A percentile compares a stretch with the other conserved stretches of the same genome.
These are phyloP conservation scores for Talaromyces piceae DNA, from an alignment of 2,329 filamentous ascomycete genomes.

Conservation along the genomic window DNA sequence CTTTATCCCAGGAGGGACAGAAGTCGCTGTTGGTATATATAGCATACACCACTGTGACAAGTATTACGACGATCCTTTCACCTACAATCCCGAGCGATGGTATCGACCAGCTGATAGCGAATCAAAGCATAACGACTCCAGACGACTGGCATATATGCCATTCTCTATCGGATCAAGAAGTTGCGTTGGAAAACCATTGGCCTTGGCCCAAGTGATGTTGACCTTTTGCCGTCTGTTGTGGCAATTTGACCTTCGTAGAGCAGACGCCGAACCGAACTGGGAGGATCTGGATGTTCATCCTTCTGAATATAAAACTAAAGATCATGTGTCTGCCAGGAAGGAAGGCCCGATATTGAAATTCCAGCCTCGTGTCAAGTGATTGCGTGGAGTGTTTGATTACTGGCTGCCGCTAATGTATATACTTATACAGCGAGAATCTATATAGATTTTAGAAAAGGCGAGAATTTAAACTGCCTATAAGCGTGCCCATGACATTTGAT, in stretches of 20 bases:
- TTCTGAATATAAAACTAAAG: neutral
- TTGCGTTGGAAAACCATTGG: conserved; percentile 1
- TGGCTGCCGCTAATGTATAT: neutral
- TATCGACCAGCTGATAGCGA: neutral
- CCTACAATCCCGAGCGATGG: conserved; percentile 5
- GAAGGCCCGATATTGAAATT: conserved; percentile 1
- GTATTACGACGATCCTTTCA: neutral
- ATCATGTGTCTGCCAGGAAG: neutral
- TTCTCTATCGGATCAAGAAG: neutral
- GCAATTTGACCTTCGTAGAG: conserved; percentile 1
- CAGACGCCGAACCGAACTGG: neutral
- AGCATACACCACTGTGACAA: conserved; percentile 8
- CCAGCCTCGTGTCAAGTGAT: neutral
- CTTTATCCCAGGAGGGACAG: conserved; percentile 11
- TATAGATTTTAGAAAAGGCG: neutral
- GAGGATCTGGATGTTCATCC: neutral
- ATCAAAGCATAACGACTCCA: neutral
- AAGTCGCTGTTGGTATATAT: conserved; percentile 13
- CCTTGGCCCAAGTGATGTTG: neutral
- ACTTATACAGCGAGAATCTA: neutral
- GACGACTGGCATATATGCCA: neutral
- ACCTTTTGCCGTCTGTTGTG: neutral
- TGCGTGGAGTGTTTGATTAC: neutral
- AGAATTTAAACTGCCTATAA: neutral
- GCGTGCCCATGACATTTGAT: neutral